These are phyloP conservation scores for Chrysosporium queenslandicum DNA, from an alignment of 2,329 filamentous ascomycete genomes.

Conservation along the genomic window DNA sequence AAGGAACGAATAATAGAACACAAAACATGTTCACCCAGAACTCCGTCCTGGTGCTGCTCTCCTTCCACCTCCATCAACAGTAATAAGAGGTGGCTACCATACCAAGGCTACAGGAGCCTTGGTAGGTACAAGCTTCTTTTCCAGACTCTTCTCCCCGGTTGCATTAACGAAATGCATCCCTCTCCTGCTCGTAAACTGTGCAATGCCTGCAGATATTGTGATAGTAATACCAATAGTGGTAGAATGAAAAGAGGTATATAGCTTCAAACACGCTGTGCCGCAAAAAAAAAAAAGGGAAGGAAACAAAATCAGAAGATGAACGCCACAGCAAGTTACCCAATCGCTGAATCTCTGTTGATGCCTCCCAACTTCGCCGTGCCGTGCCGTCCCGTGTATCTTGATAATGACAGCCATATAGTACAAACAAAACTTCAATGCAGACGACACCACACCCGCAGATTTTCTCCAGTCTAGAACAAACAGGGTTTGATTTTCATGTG, in stretches of 20 bases:
- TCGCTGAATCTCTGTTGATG: slow-evolving; percentile 11
- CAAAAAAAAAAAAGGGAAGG: slow-evolving; percentile 1
- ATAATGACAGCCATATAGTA: slow-evolving; percentile 9
- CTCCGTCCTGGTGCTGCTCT: slow-evolving; percentile 2
- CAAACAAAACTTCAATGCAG: slow-evolving; percentile 13
- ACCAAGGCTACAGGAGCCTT: neutral
- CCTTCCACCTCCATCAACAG: slow-evolving; percentile 7
- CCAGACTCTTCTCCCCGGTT: neutral
- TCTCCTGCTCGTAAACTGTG: slow-evolving; percentile 7
- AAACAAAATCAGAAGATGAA: slow-evolving; percentile 10
- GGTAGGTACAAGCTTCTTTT: slow-evolving; percentile 9
- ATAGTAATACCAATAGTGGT: slow-evolving; percentile 16
- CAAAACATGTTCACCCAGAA: slow-evolving; percentile 7
- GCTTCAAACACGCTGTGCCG: slow-evolving; percentile 11
- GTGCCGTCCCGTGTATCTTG: slow-evolving; percentile 15
- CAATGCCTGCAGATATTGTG: slow-evolving; percentile 4
- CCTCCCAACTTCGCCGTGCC: slow-evolving; percentile 14
- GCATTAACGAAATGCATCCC: neutral
- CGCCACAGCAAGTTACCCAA: slow-evolving; percentile 11
- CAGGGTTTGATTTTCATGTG: neutral
- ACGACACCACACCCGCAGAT: slow-evolving; percentile 11
- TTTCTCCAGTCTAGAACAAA: slow-evolving; percentile 10
- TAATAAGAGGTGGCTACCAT: slow-evolving; percentile 8
- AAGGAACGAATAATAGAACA: slow-evolving; percentile 5
- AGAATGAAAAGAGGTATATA: slow-evolving; percentile 14